Base-by-base conservation (phyloP, 2,329 filamentous ascomycete genomes). In the Colletotrichum sp. region DNA sequence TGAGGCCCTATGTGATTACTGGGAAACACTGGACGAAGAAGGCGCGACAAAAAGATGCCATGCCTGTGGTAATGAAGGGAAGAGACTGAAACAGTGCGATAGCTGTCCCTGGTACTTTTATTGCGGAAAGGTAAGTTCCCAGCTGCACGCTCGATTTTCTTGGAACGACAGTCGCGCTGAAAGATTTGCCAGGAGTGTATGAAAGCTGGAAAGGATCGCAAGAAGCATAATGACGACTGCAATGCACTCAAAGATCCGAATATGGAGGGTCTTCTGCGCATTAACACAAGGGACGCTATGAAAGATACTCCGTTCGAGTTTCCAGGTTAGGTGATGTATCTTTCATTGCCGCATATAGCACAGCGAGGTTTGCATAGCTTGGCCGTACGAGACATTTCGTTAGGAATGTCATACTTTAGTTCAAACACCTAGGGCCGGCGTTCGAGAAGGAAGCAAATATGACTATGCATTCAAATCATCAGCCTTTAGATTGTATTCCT, bases 1-100 rank as follows among this genome's bases (percentile, higher is more conserved):
- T 25, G 13, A 32, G 15, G 19, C 22, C 4, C 15, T 68, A 0
- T 44, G 52, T 30, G 66, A 44, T 12, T 68, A 68, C n/a, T 68
- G 66, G 66, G 65, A 68, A n/a, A 68, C 65, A 4, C 12, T 68
- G 48, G 65, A 68, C 13, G 65, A 68, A 28, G 65, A 68, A 8
- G 65, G 48, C n/a, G 48, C 22, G 15, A 68, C 65, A 2, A 68
- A 28, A n/a, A 15, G 3, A 25, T 68, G 65, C 8, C 25, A 57
- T 32, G 65, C 44, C 3, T 68, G 65, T 36, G 48, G 30, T 9
- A 36, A 8, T 16, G 30, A 68, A 34, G 48, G 11, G 19, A 28
- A 25, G 4, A 30, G 57, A 22, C 30, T 68, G 27, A 59, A 57
- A 16, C n/a, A 30, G 25, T 68, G 48, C 2, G 11, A 22, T 2